phyloP scores from a whole-genome alignment of 2,329 filamentous ascomycete species.

The Sporothrix curviconia region DNA sequence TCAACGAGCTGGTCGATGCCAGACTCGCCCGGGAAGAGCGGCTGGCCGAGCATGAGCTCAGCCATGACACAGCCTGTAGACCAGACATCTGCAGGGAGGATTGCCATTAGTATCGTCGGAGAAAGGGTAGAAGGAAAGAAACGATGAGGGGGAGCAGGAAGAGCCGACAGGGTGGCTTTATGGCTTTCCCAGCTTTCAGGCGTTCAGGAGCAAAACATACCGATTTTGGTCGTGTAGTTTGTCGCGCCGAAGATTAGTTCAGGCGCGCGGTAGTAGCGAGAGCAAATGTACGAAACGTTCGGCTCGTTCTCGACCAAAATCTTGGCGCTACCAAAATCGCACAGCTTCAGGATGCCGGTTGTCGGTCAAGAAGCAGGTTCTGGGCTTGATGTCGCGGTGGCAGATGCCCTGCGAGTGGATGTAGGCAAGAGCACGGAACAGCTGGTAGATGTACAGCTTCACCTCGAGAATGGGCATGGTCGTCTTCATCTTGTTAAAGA shows the following conservation, averaged over 20 bases:
- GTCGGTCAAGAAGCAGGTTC: slow-evolving; percentile 86
- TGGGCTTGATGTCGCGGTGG: slow-evolving; percentile 99
- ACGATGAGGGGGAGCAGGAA: slow-evolving; percentile 7
- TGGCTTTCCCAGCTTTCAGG: too few relatives aligned
- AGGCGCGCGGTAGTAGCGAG: slow-evolving; percentile 94
- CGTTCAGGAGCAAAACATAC: slow-evolving; percentile 47
- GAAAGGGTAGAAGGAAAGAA: neutral
- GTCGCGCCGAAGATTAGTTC: slow-evolving; percentile 98
- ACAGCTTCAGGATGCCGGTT: slow-evolving; percentile 90
- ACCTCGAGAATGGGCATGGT: slow-evolving; percentile 98
- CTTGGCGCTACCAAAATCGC: slow-evolving; percentile 98
- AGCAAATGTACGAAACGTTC: slow-evolving; percentile 99
- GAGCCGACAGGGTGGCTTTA: too few relatives aligned
- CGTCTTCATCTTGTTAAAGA: slow-evolving; percentile 99
- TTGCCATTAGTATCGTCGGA: neutral
- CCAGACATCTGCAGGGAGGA: slow-evolving; percentile 71
- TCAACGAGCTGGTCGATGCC: slow-evolving; percentile 98
- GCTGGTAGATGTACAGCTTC: slow-evolving; percentile 99
- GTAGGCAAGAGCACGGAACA: slow-evolving; percentile 96
- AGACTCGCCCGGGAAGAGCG: slow-evolving; percentile 94
- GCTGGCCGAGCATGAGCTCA: slow-evolving; percentile 96
- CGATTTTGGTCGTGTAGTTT: slow-evolving; percentile 99
- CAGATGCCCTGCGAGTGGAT: slow-evolving; percentile 99
- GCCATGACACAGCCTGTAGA: slow-evolving; percentile 99
- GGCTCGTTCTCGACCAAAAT: slow-evolving; percentile 98